Evolutionary conservation across 2,329 filamentous ascomycete genomes (phyloP), one percentile per base, ranked within the genome.

Genomic region (Neonectria faginata): DNA sequence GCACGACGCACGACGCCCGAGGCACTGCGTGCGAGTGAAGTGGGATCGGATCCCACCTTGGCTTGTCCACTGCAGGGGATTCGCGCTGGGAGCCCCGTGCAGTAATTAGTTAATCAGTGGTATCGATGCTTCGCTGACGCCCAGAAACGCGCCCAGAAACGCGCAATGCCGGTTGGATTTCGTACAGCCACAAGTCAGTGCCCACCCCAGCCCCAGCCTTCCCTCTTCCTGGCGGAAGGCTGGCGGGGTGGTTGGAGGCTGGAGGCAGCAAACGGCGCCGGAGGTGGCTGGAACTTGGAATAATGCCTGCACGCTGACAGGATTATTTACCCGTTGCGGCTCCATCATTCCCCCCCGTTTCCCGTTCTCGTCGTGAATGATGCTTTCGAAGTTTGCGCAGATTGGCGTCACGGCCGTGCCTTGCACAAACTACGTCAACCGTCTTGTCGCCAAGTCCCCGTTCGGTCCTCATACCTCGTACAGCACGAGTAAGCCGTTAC

Each of bases 281-380:
- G 16, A 41, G 55, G 60, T 59, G 60, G 60, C 36, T 63, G 60
- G 60, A 50, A 7, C 11, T 27, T 59, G 60, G 55, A 50, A 7
- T 9, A 14, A 53, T 54, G 54, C 47, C 55, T 58, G 55, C 60
- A 27, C 16, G 39, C 41, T 58, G 36, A 51, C 60, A 51, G 33
- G 47, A 55, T 25, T 33, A 39, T 31, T 36, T 42, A 41, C 39
- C 22, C 22, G n/a, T 54, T 44, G n/a, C 27, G n/a, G 11, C n/a
- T 11, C 10, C n/a, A 11, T 31, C n/a, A 25, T n/a, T 25, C 39
- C 14, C 25, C 25, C 27, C 16, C n/a, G n/a, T n/a, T 41, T 20
- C n/a, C 9, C 25, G 5, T 18, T 18, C 25, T 50, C 9, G 47
- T 31, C 10, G 16, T 9, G 31, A 5, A 29, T 18, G 47, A 22